Evolutionary conservation across 2,329 filamentous ascomycete genomes (phyloP).

Genomic region (Orbilia ellipsospora): DNA sequence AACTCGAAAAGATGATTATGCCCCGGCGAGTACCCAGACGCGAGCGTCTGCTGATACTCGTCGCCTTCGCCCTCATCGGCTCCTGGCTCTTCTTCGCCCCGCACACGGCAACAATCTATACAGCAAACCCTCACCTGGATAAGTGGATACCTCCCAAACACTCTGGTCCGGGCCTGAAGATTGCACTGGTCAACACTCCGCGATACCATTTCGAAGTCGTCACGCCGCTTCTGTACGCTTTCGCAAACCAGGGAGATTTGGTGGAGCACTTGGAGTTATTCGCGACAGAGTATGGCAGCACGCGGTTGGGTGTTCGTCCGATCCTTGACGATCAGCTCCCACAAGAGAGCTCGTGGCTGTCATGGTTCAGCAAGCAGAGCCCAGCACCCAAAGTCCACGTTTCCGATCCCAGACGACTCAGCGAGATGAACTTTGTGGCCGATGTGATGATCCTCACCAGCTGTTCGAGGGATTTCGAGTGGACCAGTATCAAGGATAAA

Average conservation of each 20-base stretch:
- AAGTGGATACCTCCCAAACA: conserved; percentile 51
- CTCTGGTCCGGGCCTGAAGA: conserved; percentile 44
- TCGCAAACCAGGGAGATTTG: conserved; percentile 46
- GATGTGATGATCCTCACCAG: conserved; percentile 55
- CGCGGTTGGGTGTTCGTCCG: conserved; percentile 49
- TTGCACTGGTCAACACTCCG: conserved; percentile 51
- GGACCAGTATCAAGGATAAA: conserved; percentile 49
- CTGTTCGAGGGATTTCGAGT: conserved; percentile 54
- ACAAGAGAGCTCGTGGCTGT: conserved; percentile 38
- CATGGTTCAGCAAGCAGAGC: neutral
- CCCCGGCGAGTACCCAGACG: conserved; percentile 32
- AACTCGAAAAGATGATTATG: conserved; percentile 31
- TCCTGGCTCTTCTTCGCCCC: conserved; percentile 34
- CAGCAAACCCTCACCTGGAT: conserved; percentile 32
- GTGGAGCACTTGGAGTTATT: conserved; percentile 52
- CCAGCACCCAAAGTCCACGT: conserved; percentile 22
- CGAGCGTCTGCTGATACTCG: conserved; percentile 39
- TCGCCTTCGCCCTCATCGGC: conserved; percentile 12
- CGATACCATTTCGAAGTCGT: conserved; percentile 55
- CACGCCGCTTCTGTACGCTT: conserved; percentile 44
- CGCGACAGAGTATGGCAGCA: conserved; percentile 51
- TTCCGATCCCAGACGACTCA: conserved; percentile 40
- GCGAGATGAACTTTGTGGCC: conserved; percentile 48
- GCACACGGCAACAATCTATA: conserved; percentile 12
- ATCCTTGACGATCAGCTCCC: conserved; percentile 50